Evolutionary conservation across 257 asterid species (phyloP).

Genomic region (Gentiana macrophylla): DNA sequence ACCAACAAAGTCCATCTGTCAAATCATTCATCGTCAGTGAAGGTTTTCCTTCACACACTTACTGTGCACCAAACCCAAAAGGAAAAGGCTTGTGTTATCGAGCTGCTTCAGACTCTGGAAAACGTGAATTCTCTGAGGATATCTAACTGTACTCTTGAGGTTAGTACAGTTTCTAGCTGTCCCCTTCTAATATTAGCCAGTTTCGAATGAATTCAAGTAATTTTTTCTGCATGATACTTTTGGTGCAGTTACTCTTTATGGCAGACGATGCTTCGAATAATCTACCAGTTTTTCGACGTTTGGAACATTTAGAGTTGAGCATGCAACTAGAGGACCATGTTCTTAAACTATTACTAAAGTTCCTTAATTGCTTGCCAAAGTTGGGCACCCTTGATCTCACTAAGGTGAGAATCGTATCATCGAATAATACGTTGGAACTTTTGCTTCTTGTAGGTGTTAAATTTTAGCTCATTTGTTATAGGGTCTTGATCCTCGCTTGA

Average conservation of each 20-base stretch:
- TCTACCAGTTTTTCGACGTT: slow-evolving; percentile 24
- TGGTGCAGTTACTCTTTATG: slow-evolving; percentile 27
- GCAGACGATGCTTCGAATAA: slow-evolving; percentile 16
- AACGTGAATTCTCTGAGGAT: slow-evolving; percentile 25
- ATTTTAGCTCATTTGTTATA: slow-evolving; percentile 4
- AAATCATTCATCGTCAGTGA: slow-evolving; percentile 18
- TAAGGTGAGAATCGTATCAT: slow-evolving; percentile 22
- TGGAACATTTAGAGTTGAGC: slow-evolving; percentile 37
- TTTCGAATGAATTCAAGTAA: too few species aligned
- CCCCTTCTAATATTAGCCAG: too few species aligned
- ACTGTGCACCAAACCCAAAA: slow-evolving; percentile 11
- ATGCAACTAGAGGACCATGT: slow-evolving; percentile 18
- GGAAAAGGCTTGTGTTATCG: slow-evolving; percentile 25
- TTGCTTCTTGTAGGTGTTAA: too few species aligned
- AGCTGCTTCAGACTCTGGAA: slow-evolving; percentile 25
- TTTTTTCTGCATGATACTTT: not conserved
- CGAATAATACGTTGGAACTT: not conserved
- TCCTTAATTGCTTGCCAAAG: slow-evolving; percentile 30
- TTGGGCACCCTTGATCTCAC: slow-evolving; percentile 29
- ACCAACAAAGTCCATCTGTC: slow-evolving; percentile 26
- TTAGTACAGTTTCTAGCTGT: not conserved
- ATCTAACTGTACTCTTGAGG: slow-evolving; percentile 34
- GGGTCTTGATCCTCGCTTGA: slow-evolving; percentile 25
- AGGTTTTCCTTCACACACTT: slow-evolving; percentile 29
- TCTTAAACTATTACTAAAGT: slow-evolving; percentile 19